Percentiles rank a stretch among this genome's conserved stretches.
These are phyloP conservation scores for Fraxinus floribunda DNA, from an alignment of 305 asterid species.

Conservation along the genomic window DNA sequence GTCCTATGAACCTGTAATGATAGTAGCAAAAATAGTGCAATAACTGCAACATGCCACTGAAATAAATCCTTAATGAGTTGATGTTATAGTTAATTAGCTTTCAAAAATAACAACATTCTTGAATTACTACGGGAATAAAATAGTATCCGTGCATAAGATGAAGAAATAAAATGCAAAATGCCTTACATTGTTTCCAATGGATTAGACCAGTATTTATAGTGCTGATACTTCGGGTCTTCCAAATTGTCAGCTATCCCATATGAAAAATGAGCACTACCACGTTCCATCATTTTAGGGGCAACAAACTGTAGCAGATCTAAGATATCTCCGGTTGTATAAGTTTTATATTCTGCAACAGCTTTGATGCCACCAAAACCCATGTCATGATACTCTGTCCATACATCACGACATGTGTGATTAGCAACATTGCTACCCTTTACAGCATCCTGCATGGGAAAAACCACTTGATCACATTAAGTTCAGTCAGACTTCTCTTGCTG, in stretches of 20 bases:
- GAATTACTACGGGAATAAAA: not conserved
- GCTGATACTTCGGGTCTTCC: conserved; percentile 75
- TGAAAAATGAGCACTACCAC: conserved; percentile 80
- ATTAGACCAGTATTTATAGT: conserved; percentile 88
- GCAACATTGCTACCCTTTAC: conserved; percentile 66
- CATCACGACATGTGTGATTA: conserved; percentile 68
- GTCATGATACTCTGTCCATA: conserved; percentile 91
- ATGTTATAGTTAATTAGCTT: not conserved
- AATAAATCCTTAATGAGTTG: not conserved
- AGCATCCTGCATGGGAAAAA: conserved; percentile 61
- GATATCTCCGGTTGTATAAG: conserved; percentile 68
- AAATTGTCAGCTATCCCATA: conserved; percentile 85
- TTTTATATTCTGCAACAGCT: conserved; percentile 79
- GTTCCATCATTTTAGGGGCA: conserved; percentile 89
- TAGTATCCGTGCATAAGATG: not conserved
- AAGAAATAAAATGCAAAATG: conserved; percentile 10
- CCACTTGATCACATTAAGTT: not conserved
- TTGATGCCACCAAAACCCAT: conserved; percentile 78
- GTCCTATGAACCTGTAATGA: not conserved
- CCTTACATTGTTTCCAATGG: conserved; percentile 84
- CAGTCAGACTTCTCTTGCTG: not conserved
- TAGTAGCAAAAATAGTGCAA: not conserved
- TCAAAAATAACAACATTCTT: not conserved
- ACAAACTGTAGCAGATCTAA: conserved; percentile 70
- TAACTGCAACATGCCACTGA: not conserved